phyloP scores from a whole-genome alignment of 2,329 filamentous ascomycete genomes.

The Apiospora pterosperma region DNA sequence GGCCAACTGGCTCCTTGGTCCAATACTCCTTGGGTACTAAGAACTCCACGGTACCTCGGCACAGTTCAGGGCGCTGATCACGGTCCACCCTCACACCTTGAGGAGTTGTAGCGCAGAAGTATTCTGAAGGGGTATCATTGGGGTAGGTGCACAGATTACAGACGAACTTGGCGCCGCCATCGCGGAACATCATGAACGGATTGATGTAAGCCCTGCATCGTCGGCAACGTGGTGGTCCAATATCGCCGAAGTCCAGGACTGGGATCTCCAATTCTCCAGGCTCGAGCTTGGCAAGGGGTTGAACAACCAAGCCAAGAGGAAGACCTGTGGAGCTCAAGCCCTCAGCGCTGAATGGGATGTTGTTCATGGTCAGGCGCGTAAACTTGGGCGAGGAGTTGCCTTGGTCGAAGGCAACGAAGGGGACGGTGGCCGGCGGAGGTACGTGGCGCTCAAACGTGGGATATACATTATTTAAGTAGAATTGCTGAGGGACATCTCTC shows the following conservation, averaged over 20 bases:
- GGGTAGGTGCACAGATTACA: slow-evolving; percentile 98
- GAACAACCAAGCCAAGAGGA: slow-evolving; percentile 82
- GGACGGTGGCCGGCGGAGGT: slow-evolving; percentile 81
- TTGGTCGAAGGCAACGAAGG: slow-evolving; percentile 93
- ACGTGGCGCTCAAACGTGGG: slow-evolving; percentile 94
- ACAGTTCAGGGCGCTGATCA: slow-evolving; percentile 83
- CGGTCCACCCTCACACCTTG: slow-evolving; percentile 85
- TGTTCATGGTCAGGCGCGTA: slow-evolving; percentile 87
- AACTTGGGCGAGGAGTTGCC: slow-evolving; percentile 96
- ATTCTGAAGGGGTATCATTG: slow-evolving; percentile 88
- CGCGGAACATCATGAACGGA: slow-evolving; percentile 96
- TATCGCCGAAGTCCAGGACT: slow-evolving; percentile 90
- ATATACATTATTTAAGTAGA: slow-evolving; percentile 85
- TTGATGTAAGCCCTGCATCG: slow-evolving; percentile 97
- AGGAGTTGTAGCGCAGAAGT: slow-evolving; percentile 87
- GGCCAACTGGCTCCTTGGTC: slow-evolving; percentile 86
- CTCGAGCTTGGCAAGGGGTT: slow-evolving; percentile 80
- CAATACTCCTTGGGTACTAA: slow-evolving; percentile 98
- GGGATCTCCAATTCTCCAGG: slow-evolving; percentile 84
- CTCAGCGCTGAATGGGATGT: slow-evolving; percentile 80
- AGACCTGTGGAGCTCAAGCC: slow-evolving; percentile 76
- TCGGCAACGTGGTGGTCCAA: slow-evolving; percentile 84
- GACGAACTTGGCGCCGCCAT: slow-evolving; percentile 92
- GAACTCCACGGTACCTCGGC: slow-evolving; percentile 91
- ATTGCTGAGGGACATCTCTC: slow-evolving; percentile 76